Evolutionary conservation across 2,329 filamentous ascomycete species (phyloP), one percentile per base, ranked within the genome.

Genomic region (Gaeumannomyces sp.): DNA sequence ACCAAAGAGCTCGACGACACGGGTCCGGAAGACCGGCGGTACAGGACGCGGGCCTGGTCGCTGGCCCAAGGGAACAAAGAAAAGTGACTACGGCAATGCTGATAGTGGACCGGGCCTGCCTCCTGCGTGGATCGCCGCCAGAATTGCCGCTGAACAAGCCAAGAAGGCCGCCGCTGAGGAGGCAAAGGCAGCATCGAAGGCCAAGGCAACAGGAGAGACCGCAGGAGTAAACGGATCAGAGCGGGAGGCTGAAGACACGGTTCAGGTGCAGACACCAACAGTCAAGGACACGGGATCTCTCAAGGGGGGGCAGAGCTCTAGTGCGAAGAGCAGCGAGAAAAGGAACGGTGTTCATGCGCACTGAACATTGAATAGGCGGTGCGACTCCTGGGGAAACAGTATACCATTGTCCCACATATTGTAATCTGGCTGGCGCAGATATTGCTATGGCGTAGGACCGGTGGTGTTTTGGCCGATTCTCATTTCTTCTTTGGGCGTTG

Each of bases 41-140:
- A 89, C 86, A 1, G 86, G 86, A 2, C 81, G 86, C 63, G 86
- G 86, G 0, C 86, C 86, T 1, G 86, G 86, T 0, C 80, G 86
- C 58, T 89, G 85, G 85, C 86, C 86, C 0, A 89, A 89, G 72
- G 86, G 86, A 6, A 88, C 86, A 0, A 89, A 88, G 74, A 89
- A 89, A 73, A 83, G 83, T 56, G 86, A 89, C 70, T 89, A 89
- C 65, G 86, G 86, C 0, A 88, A 88, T 67, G 86, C 86, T 0
- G 84, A 85, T 45, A 88, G 86, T 69, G 86, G 86, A 1, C 86
- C 86, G 2, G 86, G 86, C 2, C 75, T 89, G 25, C 86, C 86
- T 1, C 86, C 86, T 3, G 80, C 79, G 0, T 87, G 85, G 85
- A 31, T 79, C 14, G 71, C 70, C 25, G 76, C 78, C 61, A 72